Conservation (phyloP, 129 eudicot species). For the Saussurea involucrata region DNA sequence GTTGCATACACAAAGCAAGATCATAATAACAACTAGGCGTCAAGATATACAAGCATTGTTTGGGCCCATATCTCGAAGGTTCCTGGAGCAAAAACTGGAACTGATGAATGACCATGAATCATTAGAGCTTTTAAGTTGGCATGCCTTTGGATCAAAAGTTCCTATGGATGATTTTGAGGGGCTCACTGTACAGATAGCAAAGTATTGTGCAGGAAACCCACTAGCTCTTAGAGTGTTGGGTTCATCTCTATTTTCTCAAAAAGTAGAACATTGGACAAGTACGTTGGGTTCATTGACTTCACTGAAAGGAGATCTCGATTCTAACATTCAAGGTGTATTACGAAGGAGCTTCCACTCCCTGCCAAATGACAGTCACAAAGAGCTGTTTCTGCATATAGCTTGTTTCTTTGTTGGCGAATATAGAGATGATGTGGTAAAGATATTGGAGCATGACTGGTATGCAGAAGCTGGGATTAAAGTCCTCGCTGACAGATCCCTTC, state of each 20-base stretch:
- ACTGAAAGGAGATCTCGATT: constrained; percentile 4
- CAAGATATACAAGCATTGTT: neutral
- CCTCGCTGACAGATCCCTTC: no score
- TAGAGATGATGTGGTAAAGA: neutral
- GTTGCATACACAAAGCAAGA: neutral
- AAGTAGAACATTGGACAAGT: constrained; percentile 24
- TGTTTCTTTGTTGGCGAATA: constrained; percentile 31
- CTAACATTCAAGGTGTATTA: constrained; percentile 1
- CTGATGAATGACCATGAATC: constrained; percentile 8
- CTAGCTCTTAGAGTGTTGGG: constrained; percentile 27
- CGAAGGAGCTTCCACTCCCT: constrained; percentile 21
- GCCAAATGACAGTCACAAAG: constrained; percentile 8
- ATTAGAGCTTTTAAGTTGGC: constrained; percentile 27
- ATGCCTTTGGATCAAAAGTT: constrained; percentile 31
- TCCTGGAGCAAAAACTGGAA: neutral
- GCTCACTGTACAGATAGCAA: neutral
- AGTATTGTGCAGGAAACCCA: constrained; percentile 28
- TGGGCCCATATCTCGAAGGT: neutral
- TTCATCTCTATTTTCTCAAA: constrained; percentile 11
- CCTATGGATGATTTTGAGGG: constrained; percentile 16
- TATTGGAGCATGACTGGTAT: no score
- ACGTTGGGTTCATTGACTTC: neutral
- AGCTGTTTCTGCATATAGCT: constrained; percentile 27
- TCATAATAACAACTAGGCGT: constrained; percentile 15
- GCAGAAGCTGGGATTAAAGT: no score